Evolutionary conservation across 306 rosid species (phyloP), one percentile per base, ranked within the genome.

Genomic region (Nissolia schottii): DNA sequence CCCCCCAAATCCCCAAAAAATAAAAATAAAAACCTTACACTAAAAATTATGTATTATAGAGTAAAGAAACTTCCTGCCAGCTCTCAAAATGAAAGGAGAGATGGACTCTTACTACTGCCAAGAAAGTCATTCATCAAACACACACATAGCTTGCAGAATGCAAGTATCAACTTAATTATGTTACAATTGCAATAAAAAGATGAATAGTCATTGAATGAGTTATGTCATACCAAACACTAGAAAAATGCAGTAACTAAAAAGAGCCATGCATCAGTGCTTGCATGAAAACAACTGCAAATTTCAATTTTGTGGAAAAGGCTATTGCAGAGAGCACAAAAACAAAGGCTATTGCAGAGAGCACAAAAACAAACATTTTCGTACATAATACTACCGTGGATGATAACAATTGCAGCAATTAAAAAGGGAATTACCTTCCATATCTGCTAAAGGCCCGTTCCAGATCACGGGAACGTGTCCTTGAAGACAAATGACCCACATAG

Each of bases 381-480:
- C 6, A 43, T 25, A 64, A 4, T 38, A 45, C 0, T 0, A 10
- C 2, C 13, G 5, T 5, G 31, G 19, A 18, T 16, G 10, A 24
- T 4, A 37, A 14, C 1, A 3, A 35, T 2, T 9, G 9, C 3
- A 20, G 35, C 20, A 64, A 46, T 7, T 18, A 25, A 1, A 0
- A 61, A 25, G 0, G n/a, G 29, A 23, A 63, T 65, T 80, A 88
- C 93, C 89, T 84, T 48, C 93, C 93, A 29, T 88, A 88, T 84
- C 84, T 68, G 80, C 79, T 63, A 43, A 88, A 88, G 37, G 76
- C 64, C 0, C 81, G 67, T 11, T 88, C 90, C 46, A 88, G 82
- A 46, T 88, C 93, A 56, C 90, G 90, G 0, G 87, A 68, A 4
- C 89, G 85, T 0, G 90, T 82, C 78, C 82, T 71, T 1, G 85